Base-by-base conservation (phyloP, 2,329 filamentous ascomycete genomes). In the Sclerotinia sclerotiorum region DNA sequence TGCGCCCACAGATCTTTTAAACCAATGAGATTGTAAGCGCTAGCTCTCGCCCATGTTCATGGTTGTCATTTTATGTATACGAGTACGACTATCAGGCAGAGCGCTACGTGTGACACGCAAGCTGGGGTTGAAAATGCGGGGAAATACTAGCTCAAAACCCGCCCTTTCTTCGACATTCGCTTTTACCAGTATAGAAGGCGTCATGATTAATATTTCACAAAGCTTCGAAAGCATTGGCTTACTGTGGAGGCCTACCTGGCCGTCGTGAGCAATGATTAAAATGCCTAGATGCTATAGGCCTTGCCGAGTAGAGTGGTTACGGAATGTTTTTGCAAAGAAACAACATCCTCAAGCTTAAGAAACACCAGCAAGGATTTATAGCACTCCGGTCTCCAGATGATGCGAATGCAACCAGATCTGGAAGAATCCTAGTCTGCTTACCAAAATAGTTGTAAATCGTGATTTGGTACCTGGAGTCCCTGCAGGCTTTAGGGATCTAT, bases 41-140 rank as follows among this genome's bases (percentile, higher is more conserved):
- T 29, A 51, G 46, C 46, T 67, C 29, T 21, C 24, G 54, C 24
- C 65, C 65, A 67, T 63, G 65, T 35, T 54, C 15, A n/a, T 51
- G 32, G 21, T 24, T 54, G 65, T 35, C 65, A 63, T 55, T 46
- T 29, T 27, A 24, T 51, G 46, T 35, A 13, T 24, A 24, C 27
- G 49, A 42, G 44, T n/a, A 51, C n/a, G 21, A n/a, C 21, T n/a
- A 49, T n/a, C n/a, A 65, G 39, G 39, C 29, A 55, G 49, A 58
- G 54, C 64, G 56, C 58, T 62, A 62, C 48, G 39, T 62, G 48
- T 51, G 46, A 55, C 48, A 62, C 56, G 24, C 57, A 67, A 63
- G 56, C 56, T 67, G 56, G 57, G 65, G 56, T 63, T 35, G 27
- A 27, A 42, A 67, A 67, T 67, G 65, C 65, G 65, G 65, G 65